Evolutionary conservation across 1,284 basidiomycete species (phyloP), one percentile per base, ranked within the genome.

Genomic region (Fomitopsis palustris): DNA sequence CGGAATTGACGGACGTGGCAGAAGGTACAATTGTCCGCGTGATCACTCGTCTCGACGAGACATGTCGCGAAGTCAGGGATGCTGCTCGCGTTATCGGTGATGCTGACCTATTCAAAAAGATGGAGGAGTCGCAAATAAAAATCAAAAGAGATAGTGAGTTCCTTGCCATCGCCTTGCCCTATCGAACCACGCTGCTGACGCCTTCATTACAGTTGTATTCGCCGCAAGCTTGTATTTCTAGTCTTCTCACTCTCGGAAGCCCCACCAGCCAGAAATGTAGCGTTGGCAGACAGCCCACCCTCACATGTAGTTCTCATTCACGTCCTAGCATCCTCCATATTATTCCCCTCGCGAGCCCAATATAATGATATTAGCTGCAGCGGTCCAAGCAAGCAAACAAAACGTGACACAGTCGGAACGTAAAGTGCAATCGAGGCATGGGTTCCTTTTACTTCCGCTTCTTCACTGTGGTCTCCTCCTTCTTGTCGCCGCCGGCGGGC

Each of bases 81-180:
- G 96, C 96, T 4, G 96, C 97, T 8, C 85, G 97, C 47, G 96
- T 99, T 42, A 98, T 99, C 62, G 97, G 97, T 5, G 97, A 99
- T 73, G 88, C 91, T 14, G 95, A 93, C 57, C 75, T 99, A 55
- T 96, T 96, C 81, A 90, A 92, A 72, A 99, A 99, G 77, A 98
- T 99, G 94, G 96, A 98, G 71, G 92, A 92, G 66, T 90, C 93
- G 1, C 96, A 98, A 71, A 84, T 87, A 21, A 90, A 92, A 71
- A 98, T 99, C 69, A 95, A 95, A 74, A 80, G 95, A 70, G 95
- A 98, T 73, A 95, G 93, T 94, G 74, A 82, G 92, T n/a, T n/a
- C 35, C 8, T 8, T 0, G 1, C 16, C 16, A 14, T n/a, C 81
- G 47, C 16, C 8, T 35, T n/a, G 5, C 29, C 21, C 14, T 10